Percentiles rank a stretch among this genome's conserved stretches.
These are phyloP conservation scores for Microcos paniculata DNA, from an alignment of 345 rosid genomes.

Conservation along the genomic window DNA sequence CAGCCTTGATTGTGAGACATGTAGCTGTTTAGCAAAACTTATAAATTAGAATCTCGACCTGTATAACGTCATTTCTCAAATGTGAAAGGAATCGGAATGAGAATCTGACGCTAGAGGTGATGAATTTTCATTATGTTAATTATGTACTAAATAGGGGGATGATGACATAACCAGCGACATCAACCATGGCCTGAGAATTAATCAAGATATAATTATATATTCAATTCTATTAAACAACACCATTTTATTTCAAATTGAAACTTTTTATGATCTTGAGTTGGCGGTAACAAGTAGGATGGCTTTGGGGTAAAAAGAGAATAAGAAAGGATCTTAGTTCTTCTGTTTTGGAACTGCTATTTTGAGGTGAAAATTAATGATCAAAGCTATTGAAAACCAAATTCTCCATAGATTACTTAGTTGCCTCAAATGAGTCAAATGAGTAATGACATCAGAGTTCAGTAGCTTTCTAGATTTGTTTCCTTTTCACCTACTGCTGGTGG, in stretches of 20 bases:
- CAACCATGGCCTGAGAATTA: not conserved
- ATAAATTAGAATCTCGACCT: constrained; percentile 2
- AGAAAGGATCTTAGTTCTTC: not conserved
- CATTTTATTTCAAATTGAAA: not conserved
- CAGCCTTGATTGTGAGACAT: not conserved
- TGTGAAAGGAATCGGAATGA: constrained; percentile 3
- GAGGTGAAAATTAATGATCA: not conserved
- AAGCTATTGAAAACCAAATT: not conserved
- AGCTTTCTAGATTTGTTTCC: not conserved
- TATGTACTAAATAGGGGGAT: not conserved
- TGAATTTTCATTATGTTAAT: not conserved
- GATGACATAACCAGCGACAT: not conserved
- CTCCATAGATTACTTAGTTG: not conserved
- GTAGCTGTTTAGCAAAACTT: not conserved
- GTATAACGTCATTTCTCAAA: not conserved
- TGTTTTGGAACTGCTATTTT: not conserved
- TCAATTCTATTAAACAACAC: constrained; percentile 1
- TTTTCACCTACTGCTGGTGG: not conserved
- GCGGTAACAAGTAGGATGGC: no score
- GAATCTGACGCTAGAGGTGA: not conserved
- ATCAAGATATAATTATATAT: not conserved
- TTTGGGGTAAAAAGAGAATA: not conserved
- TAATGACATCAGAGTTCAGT: not conserved
- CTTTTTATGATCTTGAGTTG: no score
- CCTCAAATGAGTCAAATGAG: not conserved